Base-by-base conservation (phyloP, 2,329 filamentous ascomycete genomes). In the Tolypocladium nubicola region DNA sequence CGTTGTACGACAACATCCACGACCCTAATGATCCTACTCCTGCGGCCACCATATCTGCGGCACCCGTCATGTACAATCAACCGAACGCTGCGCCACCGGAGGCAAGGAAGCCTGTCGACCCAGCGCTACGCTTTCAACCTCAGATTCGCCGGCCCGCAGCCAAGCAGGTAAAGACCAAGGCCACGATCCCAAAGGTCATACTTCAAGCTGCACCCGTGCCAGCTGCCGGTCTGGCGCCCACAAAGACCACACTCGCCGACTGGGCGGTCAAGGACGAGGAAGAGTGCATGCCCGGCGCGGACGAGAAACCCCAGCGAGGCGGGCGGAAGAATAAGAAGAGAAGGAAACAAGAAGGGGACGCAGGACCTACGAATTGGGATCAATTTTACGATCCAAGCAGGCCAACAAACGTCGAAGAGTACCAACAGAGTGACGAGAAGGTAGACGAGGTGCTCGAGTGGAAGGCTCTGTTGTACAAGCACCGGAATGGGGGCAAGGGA, bases 331-430 rank as follows among this genome's bases (percentile, higher is more conserved):
- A 88, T 72, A 89, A 89, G 77, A 87, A 86, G 70, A 82, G 89
- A 77, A 87, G 86, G 70, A 81, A 83, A 65, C 80, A 84, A 59
- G 78, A 81, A 89, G 78, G 87, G 86, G 70, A 81, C 83, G 65
- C 80, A 84, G 59, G 78, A 52, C 71, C 79, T 37, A 84, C 82
- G n/a, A 86, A 96, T 67, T 97, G 91, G 91, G 88, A 96, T 69
- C 90, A 95, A 68, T 82, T 94, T 30, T 97, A 96, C 69, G 92
- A 96, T 66, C 89, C 90, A 1, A 78, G 87, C 13, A 78, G 88
- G 43, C 91, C 92, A 10, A 95, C 89, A 45, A 91, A 86, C 63
- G 88, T 93, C 54, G 88, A 92, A 57, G 88, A 93, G 66, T 97
- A 94, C 68, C 81, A 89, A 59, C 79, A 85, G 59, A 94, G 90